Conservation (phyloP, 371 early-diverging fungal species). For the Umbelopsis sp. region DNA sequence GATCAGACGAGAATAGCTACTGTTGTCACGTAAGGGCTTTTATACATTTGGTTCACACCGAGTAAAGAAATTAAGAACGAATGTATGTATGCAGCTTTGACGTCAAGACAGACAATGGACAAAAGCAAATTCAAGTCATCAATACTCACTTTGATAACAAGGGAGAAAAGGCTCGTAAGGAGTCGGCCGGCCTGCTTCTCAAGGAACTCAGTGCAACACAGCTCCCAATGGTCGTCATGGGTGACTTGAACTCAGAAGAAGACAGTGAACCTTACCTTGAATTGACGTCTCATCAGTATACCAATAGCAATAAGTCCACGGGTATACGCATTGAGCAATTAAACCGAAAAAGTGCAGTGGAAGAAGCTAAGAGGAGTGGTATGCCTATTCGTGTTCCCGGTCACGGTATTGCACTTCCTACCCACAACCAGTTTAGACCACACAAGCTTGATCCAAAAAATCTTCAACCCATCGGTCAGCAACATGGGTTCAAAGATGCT, state of each 20-base stretch:
- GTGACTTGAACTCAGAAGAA: constrained; percentile 48
- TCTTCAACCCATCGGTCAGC: constrained; percentile 24
- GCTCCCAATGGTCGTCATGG: constrained; percentile 34
- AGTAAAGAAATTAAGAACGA: no score
- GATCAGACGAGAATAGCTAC: constrained; percentile 44
- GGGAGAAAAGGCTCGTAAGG: constrained; percentile 33
- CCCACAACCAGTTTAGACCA: constrained; percentile 45
- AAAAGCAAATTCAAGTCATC: constrained; percentile 30
- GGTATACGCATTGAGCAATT: constrained; percentile 31
- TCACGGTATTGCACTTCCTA: constrained; percentile 39
- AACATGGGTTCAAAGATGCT: constrained; percentile 34
- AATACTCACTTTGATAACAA: constrained; percentile 48
- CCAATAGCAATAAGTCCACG: constrained; percentile 28
- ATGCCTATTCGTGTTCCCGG: constrained; percentile 35
- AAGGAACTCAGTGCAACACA: constrained; percentile 16
- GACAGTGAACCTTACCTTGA: constrained; percentile 38
- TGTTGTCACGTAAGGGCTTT: constrained; percentile 34
- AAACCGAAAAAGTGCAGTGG: constrained; percentile 28
- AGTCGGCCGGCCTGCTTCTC: constrained; percentile 33
- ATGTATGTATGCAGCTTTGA: no score
- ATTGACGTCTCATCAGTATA: constrained; percentile 33
- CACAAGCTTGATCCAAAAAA: constrained; percentile 32
- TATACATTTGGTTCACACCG: background rate
- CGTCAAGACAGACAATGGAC: constrained; percentile 20
- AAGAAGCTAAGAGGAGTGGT: constrained; percentile 27